phyloP scores from a whole-genome alignment of 805 yeast genomes.

The Candida ipomoeae region DNA sequence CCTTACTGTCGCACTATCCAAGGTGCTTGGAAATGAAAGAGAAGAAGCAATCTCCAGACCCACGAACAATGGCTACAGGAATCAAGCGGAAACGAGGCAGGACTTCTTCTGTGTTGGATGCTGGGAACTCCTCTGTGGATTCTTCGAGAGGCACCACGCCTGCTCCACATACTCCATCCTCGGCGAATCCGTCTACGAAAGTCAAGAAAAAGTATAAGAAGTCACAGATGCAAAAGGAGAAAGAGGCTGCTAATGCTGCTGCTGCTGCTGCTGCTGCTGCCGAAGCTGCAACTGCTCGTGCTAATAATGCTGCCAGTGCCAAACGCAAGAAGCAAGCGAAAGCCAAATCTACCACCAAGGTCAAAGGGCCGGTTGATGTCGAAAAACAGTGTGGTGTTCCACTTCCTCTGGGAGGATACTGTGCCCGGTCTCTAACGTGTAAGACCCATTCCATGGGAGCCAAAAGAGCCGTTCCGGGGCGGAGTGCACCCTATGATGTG shows the following conservation, averaged over 20 bases:
- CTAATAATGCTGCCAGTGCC: conserved; percentile 8
- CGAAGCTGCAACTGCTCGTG: conserved; percentile 18
- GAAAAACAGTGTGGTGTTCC: conserved; percentile 96
- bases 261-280: conserved; percentile 43
- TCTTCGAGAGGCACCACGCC: conserved; percentile 39
- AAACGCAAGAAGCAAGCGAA: conserved; percentile 34
- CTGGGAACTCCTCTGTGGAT: conserved; percentile 37
- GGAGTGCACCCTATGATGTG: conserved; percentile 89
- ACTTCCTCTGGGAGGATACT: conserved; percentile 87
- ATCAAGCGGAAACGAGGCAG: conserved; percentile 28
- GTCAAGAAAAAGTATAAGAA: conserved; percentile 44
- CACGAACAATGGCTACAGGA: conserved; percentile 9
- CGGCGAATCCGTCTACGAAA: conserved; percentile 17
- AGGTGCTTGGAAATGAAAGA: conserved; percentile 39
- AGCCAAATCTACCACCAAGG: conserved; percentile 46
- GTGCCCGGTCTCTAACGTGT: conserved; percentile 95
- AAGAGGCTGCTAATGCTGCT: conserved; percentile 45
- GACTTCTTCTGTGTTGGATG: conserved; percentile 24
- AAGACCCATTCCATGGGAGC: conserved; percentile 99
- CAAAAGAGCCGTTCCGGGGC: conserved; percentile 88
- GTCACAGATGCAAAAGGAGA: conserved; percentile 41
- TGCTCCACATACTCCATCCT: conserved; percentile 26
- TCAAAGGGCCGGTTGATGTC: conserved; percentile 83
- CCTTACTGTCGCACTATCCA: conserved; percentile 28
- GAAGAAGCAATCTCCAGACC: conserved; percentile 22